Conservation (phyloP, 768 basidiomycete species). For the Holtermannia corniformis region DNA sequence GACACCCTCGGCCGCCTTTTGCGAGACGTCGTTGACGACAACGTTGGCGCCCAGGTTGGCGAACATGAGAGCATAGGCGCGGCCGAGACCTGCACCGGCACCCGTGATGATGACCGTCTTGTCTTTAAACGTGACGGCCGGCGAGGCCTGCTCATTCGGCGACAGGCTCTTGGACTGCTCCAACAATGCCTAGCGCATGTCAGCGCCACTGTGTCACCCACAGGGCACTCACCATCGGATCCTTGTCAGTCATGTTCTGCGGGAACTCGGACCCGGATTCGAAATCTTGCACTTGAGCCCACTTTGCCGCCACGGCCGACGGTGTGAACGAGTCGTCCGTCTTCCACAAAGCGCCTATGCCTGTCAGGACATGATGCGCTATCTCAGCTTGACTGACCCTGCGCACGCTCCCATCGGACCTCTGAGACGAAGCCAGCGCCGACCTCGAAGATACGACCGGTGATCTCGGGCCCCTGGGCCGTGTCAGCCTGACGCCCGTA, state of each 20-base stretch:
- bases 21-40: slow-evolving; percentile 88
- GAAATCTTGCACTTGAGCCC: slow-evolving; percentile 75
- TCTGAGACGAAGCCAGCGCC: slow-evolving; percentile 89
- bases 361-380: neutral
- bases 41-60: slow-evolving; percentile 89
- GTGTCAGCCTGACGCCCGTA: neutral
- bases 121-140: slow-evolving; percentile 69
- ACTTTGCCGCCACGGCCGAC: slow-evolving; percentile 81
- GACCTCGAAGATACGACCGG: slow-evolving; percentile 63
- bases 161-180: slow-evolving; percentile 55
- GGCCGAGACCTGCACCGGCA: slow-evolving; percentile 86
- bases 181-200: slow-evolving; percentile 48
- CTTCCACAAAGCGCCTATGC: slow-evolving; percentile 58
- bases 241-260: slow-evolving; percentile 50
- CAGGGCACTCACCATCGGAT: slow-evolving; percentile 31
- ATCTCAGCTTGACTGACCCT: slow-evolving; percentile 47
- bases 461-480: slow-evolving; percentile 38
- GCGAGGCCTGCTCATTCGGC: slow-evolving; percentile 58
- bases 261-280: slow-evolving; percentile 57
- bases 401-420: slow-evolving; percentile 84
- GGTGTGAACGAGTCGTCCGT: slow-evolving; percentile 86
- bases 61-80: slow-evolving; percentile 85
- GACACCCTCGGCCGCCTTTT: slow-evolving; percentile 70
- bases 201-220: neutral
- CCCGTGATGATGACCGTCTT: slow-evolving; percentile 93